phyloP scores from a whole-genome alignment of 106 monocot genomes.

The Platanthera zijinensis region DNA sequence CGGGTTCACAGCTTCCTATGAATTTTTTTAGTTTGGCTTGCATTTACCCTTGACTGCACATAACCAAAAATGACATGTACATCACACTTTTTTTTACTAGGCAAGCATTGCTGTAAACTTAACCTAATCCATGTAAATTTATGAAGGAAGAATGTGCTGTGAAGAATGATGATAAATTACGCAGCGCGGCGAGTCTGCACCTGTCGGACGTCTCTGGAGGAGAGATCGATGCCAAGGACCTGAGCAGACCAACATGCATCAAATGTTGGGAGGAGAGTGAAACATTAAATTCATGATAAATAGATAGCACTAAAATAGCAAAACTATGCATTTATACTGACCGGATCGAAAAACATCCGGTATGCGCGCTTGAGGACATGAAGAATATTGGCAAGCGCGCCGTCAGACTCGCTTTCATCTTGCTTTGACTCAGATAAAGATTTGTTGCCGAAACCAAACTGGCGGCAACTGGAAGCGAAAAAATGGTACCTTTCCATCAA shows the following conservation, averaged over 20 bases:
- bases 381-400: constrained; percentile 56
- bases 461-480: constrained; percentile 68
- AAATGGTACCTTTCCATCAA: constrained; percentile 96
- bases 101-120: no score
- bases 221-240: constrained; percentile 28
- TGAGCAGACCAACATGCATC: constrained; percentile 14
- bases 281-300: background rate
- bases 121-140: no score
- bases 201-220: constrained; percentile 65
- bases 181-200: constrained; percentile 14
- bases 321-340: constrained; percentile 14
- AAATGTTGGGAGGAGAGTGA: background rate
- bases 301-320: background rate
- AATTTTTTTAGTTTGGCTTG: no score
- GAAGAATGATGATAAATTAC: background rate
- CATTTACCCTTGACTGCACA: no score
- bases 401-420: constrained; percentile 85
- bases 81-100: no score
- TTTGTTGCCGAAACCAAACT: constrained; percentile 31
- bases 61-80: no score
- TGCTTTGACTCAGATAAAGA: constrained; percentile 57
- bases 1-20: no score
- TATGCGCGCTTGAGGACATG: constrained; percentile 66
- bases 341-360: constrained; percentile 72
- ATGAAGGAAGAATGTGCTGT: no score